Evolutionary conservation across 345 rosid genomes (phyloP).

Genomic region (Eutrema japonicum): DNA sequence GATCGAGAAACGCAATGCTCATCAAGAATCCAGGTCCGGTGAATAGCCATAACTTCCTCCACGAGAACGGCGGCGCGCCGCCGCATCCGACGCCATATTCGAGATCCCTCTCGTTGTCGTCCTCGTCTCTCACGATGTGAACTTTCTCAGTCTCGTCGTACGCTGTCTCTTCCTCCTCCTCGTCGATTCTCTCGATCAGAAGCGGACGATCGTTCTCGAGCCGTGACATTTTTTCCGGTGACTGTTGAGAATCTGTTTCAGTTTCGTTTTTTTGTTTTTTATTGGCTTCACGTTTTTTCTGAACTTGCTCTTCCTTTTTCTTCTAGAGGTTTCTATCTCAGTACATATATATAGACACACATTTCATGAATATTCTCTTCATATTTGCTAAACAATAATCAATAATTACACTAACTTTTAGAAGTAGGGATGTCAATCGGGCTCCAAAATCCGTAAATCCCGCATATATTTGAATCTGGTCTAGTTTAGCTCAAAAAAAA

Average conservation of each 20-base stretch:
- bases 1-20: conserved; percentile 96
- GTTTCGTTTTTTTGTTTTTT: not conserved
- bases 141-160: conserved; percentile 79
- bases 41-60: conserved; percentile 91
- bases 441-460: no score
- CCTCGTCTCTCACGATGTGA: conserved; percentile 58
- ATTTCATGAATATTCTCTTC: conserved; percentile 14
- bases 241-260: conserved; percentile 17
- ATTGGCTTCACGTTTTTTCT: conserved; percentile 18
- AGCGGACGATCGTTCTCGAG: conserved; percentile 33
- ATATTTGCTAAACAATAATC: conserved; percentile 6
- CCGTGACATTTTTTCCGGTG: conserved; percentile 28
- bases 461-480: no score
- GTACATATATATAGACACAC: not conserved
- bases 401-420: not conserved
- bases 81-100: conserved; percentile 40
- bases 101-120: conserved; percentile 34
- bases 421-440: no score
- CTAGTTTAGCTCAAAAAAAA: no score
- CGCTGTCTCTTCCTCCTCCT: conserved; percentile 55
- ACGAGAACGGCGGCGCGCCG: conserved; percentile 77
- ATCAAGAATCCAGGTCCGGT: conserved; percentile 93
- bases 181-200: conserved; percentile 6
- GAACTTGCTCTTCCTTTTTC: not conserved
- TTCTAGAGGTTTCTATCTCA: not conserved